Base-by-base conservation (phyloP, 495 filamentous ascomycete genomes). In the Cenococcum geophilum region DNA sequence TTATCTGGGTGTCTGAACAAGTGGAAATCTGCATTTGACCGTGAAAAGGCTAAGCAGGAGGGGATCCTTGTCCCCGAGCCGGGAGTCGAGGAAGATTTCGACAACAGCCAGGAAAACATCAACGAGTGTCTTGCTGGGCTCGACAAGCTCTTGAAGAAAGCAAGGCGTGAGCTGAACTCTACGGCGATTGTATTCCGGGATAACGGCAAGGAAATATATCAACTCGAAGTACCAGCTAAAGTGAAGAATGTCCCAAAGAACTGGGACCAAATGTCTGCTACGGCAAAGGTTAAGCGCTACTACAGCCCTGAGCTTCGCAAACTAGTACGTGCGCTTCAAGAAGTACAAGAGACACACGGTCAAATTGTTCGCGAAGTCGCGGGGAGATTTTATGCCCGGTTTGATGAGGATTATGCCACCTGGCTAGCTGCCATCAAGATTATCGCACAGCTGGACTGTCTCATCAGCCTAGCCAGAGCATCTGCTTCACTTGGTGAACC, bases 241-340 rank as follows among this genome's bases (percentile, higher is more conserved):
- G 79, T 91, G 70, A 95, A 92, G 71, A 76, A 76, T 32, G 81
- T 99, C 6, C 93, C 95, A 0, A 86, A 88, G 66, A 76, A 75
- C 63, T 99, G 95, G 95, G 84, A 89, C 67, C 93, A 97, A 73
- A 97, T 96, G 92, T 97, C 92, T 18, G 87, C 90, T 10, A 96
- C 95, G 0, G 80, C 86, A 52, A 84, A 86, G 52, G 88, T 93
- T 70, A 97, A 96, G 74, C 88, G 95, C 0, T 99, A 93, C 78
- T 99, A 97, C 76, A 92, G 86, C 66, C 83, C 86, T 11, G 89
- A 95, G 68, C 77, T 97, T 5, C 86, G 89, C 18, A 78, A 77
- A 25, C 80, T 95, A 9, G 89, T 99, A 27, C 85, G 91, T 49
- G 80, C 89, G 61, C 78, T 97, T 3, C 92, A 92, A 69, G 95